Evolutionary conservation across 2,329 filamentous ascomycete genomes (phyloP), one percentile per base, ranked within the genome.

Genomic region (Corniculantispora saksenae): DNA sequence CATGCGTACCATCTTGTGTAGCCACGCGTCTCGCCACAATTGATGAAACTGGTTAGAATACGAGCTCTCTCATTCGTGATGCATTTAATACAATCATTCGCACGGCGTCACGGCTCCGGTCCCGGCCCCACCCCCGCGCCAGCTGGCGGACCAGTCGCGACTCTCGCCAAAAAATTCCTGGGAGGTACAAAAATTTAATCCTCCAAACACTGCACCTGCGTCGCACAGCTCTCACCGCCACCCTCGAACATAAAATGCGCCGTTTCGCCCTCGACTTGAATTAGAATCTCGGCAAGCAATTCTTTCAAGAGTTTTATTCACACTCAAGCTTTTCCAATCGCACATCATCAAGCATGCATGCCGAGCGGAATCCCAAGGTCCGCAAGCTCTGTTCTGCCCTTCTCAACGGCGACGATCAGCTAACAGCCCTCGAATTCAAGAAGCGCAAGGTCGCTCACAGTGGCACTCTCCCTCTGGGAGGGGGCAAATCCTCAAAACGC

Each of bases 371-470:
- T 8, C 15, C 32, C 55, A 64, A 64, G 63, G 47, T 45, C 19
- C 61, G 61, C 54, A 43, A 27, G 12, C 55, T 51, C 21, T 50
- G 53, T n/a, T 23, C 40, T 19, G 47, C 58, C 23, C 53, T 53
- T 17, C 7, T 10, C n/a, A 25, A 9, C 23, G 15, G 21, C 29
- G 25, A 53, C 27, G 48, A 19, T 23, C n/a, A 27, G 32, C 56
- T 12, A 21, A 23, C 56, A 13, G 23, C 40, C n/a, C 27, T 38
- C 47, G 29, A 51, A 8, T 12, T 4, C 23, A 54, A 66, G 64
- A 66, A 60, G 48, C 64, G 60, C 54, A 63, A 60, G 58, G 45
- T 45, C 23, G 57, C 53, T 13, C 38, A 53, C 50, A 29, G 21
- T n/a, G 19, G 27, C 51, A 50, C 58, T 6, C 43, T 50, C 29